These are phyloP conservation scores for Saraca asoca DNA, from an alignment of 331 rosid genomes.

Conservation along the genomic window DNA sequence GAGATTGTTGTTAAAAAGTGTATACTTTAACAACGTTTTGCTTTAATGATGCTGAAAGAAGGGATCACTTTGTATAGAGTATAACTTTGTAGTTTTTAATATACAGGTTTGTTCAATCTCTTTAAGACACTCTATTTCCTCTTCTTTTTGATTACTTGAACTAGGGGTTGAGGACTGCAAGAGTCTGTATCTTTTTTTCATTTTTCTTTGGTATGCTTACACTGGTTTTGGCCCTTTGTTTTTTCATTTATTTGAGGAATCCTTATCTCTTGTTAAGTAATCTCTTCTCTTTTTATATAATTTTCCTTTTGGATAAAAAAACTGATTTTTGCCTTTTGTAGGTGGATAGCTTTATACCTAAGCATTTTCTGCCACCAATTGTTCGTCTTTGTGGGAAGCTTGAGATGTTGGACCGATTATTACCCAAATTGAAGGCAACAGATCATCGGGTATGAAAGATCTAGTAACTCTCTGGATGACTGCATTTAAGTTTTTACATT, in stretches of 20 bases:
- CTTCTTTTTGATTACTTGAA: constrained; percentile 8
- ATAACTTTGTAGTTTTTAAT: constrained; percentile 9
- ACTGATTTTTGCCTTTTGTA: constrained; percentile 42
- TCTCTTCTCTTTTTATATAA: too few species aligned
- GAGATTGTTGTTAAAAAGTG: not conserved
- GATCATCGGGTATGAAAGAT: constrained; percentile 90
- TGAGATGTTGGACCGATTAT: constrained; percentile 94
- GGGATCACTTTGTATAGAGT: not conserved
- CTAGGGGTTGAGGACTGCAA: constrained; percentile 23
- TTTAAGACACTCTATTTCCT: constrained; percentile 18
- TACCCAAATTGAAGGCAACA: constrained; percentile 93
- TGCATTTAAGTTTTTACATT: constrained; percentile 15
- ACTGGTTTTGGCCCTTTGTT: not conserved
- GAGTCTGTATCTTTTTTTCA: constrained; percentile 22
- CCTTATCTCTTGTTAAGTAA: too few species aligned
- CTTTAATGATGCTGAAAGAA: constrained; percentile 6
- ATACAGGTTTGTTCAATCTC: not conserved
- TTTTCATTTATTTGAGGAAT: too few species aligned
- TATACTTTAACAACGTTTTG: constrained; percentile 4
- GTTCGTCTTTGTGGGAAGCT: constrained; percentile 97
- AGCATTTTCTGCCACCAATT: constrained; percentile 90
- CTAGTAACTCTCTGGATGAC: not conserved
- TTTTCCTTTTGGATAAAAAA: too few species aligned
- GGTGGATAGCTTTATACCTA: constrained; percentile 87
- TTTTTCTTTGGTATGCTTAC: constrained; percentile 22